A percentile compares a stretch with the other conserved stretches of the same genome.
Conservation (phyloP, 371 early-diverging fungal genomes). For the Mortierella sp. region DNA sequence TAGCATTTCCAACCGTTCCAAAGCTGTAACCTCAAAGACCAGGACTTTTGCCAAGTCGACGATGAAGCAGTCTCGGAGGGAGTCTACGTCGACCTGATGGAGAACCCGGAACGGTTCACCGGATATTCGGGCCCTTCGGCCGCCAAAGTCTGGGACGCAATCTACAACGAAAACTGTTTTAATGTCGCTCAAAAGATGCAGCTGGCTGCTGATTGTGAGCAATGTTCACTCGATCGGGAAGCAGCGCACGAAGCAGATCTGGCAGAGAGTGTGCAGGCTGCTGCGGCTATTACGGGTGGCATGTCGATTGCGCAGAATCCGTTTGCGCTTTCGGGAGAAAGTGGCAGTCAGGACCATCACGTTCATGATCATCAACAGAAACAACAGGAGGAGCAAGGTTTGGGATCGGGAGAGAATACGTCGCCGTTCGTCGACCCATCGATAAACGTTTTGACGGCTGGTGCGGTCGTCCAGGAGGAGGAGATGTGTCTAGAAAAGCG, state of each 20-base stretch:
- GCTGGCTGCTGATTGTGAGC: slow-evolving; percentile 14
- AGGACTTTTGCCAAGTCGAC: slow-evolving; percentile 93
- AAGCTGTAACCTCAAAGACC: slow-evolving; percentile 76
- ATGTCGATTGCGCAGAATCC: slow-evolving; percentile 4
- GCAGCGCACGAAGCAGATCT: neutral
- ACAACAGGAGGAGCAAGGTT: neutral
- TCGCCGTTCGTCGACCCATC: neutral
- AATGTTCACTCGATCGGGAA: slow-evolving; percentile 8
- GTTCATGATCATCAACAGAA: neutral
- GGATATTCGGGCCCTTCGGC: slow-evolving; percentile 93
- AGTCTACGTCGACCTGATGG: slow-evolving; percentile 86
- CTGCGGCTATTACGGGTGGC: neutral
- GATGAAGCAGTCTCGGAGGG: slow-evolving; percentile 84
- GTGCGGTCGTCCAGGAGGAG: neutral
- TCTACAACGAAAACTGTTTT: slow-evolving; percentile 96
- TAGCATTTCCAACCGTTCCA: slow-evolving; percentile 67
- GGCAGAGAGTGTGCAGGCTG: neutral
- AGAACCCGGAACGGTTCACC: slow-evolving; percentile 96
- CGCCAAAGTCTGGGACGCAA: slow-evolving; percentile 89
- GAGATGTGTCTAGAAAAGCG: slow-evolving; percentile 75
- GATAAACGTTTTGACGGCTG: slow-evolving; percentile 3
- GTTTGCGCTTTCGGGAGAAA: too few relatives aligned
- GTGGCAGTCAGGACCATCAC: too few relatives aligned
- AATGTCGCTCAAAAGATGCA: slow-evolving; percentile 72
- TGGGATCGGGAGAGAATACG: neutral